A percentile compares a stretch with the other conserved stretches of the same genome.
Conservation (phyloP, 257 asterid genomes). For the Ehretia macrophylla region DNA sequence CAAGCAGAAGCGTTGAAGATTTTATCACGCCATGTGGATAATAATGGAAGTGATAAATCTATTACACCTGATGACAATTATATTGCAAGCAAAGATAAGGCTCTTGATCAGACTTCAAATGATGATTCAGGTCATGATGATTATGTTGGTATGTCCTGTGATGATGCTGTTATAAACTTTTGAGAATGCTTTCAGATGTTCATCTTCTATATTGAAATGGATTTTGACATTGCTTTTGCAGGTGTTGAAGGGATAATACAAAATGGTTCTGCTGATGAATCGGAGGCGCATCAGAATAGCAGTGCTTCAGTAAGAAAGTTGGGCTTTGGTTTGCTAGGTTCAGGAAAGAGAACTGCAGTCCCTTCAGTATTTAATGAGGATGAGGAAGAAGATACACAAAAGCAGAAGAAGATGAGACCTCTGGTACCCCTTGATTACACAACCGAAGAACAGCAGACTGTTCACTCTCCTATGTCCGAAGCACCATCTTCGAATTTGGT, state of each 20-base stretch:
- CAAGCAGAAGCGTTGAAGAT: conserved; percentile 48
- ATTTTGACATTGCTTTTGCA: conserved; percentile 26
- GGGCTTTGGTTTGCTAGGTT: conserved; percentile 87
- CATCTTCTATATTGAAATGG: conserved; percentile 8
- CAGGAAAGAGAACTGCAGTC: conserved; percentile 84
- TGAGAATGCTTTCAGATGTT: neutral
- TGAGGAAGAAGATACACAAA: conserved; percentile 89
- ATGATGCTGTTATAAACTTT: too few species aligned
- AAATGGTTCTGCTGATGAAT: conserved; percentile 60
- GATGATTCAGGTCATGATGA: conserved; percentile 36
- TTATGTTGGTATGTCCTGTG: conserved; percentile 30
- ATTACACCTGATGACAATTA: conserved; percentile 37
- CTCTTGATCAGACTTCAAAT: conserved; percentile 33
- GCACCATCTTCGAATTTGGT: conserved; percentile 48
- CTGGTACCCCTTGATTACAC: conserved; percentile 96
- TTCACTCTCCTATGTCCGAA: conserved; percentile 48
- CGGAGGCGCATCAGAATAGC: conserved; percentile 49
- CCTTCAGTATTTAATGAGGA: conserved; percentile 88
- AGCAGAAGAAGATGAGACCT: conserved; percentile 98
- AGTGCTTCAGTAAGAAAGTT: conserved; percentile 64
- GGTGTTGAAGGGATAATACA: conserved; percentile 68
- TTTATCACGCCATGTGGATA: conserved; percentile 34
- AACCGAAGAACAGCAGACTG: conserved; percentile 73
- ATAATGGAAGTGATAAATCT: conserved; percentile 37
- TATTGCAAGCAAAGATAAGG: conserved; percentile 35